These are phyloP conservation scores for Hymenoscyphus occultus DNA, from an alignment of 2,329 filamentous ascomycete genomes.

Conservation along the genomic window DNA sequence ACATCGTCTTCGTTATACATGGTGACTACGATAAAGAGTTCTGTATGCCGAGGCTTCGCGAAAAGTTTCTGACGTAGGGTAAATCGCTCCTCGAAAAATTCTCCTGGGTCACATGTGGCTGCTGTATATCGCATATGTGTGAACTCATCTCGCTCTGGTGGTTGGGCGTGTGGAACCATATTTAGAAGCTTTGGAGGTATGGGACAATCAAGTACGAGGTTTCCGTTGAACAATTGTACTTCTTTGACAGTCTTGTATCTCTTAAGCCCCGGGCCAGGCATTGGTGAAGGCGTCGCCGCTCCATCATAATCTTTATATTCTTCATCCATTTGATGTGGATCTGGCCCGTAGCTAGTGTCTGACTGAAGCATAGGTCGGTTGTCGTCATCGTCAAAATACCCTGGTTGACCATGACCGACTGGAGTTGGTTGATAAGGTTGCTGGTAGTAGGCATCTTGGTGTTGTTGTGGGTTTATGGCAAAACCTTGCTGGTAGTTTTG, in stretches of 20 bases:
- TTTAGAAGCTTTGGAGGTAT: constrained; percentile 85
- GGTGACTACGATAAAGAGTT: constrained; percentile 93
- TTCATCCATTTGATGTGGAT: constrained; percentile 44
- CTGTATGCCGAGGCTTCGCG: constrained; percentile 86
- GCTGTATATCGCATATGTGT: constrained; percentile 93
- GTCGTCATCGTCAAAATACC: constrained; percentile 57
- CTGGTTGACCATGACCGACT: constrained; percentile 25
- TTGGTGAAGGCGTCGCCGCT: constrained; percentile 43
- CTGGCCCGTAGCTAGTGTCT: constrained; percentile 52
- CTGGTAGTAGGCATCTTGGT: constrained; percentile 85
- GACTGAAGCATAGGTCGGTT: constrained; percentile 70
- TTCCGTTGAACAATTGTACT: constrained; percentile 94
- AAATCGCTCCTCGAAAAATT: constrained; percentile 87
- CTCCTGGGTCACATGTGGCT: constrained; percentile 85
- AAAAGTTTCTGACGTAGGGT: constrained; percentile 89
- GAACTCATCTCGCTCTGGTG: constrained; percentile 82
- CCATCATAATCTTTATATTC: constrained; percentile 46
- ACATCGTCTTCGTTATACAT: constrained; percentile 99
- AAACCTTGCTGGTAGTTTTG: constrained; percentile 62
- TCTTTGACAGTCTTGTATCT: constrained; percentile 99
- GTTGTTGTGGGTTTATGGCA: constrained; percentile 74
- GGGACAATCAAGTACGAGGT: constrained; percentile 94
- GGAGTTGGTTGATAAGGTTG: constrained; percentile 69
- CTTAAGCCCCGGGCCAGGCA: constrained; percentile 62
- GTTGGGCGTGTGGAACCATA: constrained; percentile 33